Evolutionary conservation across 495 filamentous ascomycete genomes (phyloP).

Genomic region (Annulohypoxylon bovei): DNA sequence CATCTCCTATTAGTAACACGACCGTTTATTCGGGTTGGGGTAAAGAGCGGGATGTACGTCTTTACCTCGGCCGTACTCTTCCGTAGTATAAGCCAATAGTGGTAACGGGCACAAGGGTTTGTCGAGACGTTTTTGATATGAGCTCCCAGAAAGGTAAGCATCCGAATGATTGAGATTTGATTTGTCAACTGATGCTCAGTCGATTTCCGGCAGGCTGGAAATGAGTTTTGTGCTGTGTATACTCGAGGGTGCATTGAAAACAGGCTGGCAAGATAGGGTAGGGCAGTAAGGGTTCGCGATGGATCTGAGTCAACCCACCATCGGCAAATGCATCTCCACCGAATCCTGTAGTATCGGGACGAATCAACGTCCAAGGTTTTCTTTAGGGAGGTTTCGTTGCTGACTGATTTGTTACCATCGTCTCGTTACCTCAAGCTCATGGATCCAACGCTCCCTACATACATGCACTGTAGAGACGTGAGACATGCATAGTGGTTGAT

Average conservation of each 20-base stretch:
- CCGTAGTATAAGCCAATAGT: constrained; percentile 24
- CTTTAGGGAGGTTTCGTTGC: constrained; percentile 6
- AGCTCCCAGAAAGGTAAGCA: constrained; percentile 11
- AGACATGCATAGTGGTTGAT: constrained; percentile 39
- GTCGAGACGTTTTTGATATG: constrained; percentile 13
- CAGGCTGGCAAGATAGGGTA: constrained; percentile 32
- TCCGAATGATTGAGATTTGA: constrained; percentile 1
- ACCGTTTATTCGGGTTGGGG: constrained; percentile 38
- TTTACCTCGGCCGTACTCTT: constrained; percentile 41
- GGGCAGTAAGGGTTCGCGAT: constrained; percentile 36
- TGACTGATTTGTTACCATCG: constrained; percentile 27
- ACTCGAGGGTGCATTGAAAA: constrained; percentile 18
- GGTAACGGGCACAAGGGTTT: constrained; percentile 5
- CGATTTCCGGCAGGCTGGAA: constrained; percentile 34
- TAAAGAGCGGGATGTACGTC: constrained; percentile 35
- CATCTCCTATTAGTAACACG: constrained; percentile 27
- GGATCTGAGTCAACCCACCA: constrained; percentile 46
- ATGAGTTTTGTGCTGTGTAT: constrained; percentile 14
- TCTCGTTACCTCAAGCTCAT: constrained; percentile 19
- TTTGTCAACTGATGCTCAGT: constrained; percentile 8
- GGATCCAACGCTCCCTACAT: constrained; percentile 14
- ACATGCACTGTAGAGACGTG: constrained; percentile 14
- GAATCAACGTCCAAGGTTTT: constrained; percentile 24
- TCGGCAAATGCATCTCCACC: constrained; percentile 43
- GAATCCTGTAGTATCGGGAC: constrained; percentile 28